These are phyloP conservation scores for Zanthoxylum bungeanum DNA, from an alignment of 345 rosid species.

Conservation along the genomic window DNA sequence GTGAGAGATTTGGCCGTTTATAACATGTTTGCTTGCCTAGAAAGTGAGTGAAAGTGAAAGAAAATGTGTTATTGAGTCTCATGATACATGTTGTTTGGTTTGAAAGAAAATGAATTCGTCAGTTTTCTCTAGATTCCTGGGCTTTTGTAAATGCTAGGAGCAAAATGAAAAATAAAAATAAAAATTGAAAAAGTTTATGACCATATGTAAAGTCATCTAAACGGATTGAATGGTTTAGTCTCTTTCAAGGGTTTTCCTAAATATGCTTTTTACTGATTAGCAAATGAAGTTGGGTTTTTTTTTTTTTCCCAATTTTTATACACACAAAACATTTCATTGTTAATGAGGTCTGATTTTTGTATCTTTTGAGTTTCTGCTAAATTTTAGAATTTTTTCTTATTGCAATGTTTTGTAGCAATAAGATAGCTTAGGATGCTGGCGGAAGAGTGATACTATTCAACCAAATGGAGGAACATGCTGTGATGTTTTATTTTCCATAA, in stretches of 20 bases:
- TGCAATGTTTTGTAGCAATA: slow-evolving; percentile 8
- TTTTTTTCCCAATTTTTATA: too few species aligned
- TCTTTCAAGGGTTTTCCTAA: background rate
- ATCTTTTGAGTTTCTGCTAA: background rate
- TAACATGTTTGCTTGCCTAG: slow-evolving; percentile 20
- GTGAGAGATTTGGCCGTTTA: slow-evolving; percentile 6
- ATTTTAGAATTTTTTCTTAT: slow-evolving; percentile 7
- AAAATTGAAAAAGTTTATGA: background rate
- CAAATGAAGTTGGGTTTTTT: background rate
- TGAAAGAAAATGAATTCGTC: background rate
- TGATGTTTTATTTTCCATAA: slow-evolving; percentile 8
- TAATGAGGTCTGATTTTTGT: background rate
- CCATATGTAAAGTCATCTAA: background rate
- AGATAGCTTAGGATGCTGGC: slow-evolving; percentile 23
- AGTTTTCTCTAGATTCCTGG: background rate
- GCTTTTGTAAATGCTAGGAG: slow-evolving; percentile 1
- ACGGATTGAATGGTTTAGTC: background rate
- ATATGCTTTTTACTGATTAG: background rate
- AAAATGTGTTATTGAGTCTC: slow-evolving; percentile 3
- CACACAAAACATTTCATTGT: too few species aligned
- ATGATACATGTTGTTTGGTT: slow-evolving; percentile 13
- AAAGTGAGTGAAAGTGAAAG: slow-evolving; percentile 6
- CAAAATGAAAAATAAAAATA: background rate
- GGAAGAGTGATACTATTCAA: slow-evolving; percentile 15
- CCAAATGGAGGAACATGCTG: background rate